These are phyloP conservation scores for Xylaria sp. DNA, from an alignment of 2,329 filamentous ascomycete species.

Conservation along the genomic window DNA sequence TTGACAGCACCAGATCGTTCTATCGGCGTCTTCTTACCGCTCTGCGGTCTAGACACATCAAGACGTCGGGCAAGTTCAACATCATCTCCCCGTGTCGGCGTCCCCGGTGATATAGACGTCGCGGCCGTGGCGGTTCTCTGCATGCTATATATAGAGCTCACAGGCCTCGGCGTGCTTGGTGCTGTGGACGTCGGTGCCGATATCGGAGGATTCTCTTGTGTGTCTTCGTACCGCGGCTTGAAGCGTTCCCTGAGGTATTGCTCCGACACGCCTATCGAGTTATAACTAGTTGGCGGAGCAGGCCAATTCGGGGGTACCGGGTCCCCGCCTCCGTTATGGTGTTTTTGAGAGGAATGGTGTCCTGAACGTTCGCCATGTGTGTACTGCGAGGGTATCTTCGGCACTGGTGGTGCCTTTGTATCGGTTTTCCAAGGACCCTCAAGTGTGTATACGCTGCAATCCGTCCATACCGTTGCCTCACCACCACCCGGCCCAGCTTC, in stretches of 20 bases:
- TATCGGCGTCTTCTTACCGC: no score
- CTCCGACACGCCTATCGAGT: slow-evolving; percentile 24
- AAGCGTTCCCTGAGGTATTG: slow-evolving; percentile 33
- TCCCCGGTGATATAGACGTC: no score
- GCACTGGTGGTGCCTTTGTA: slow-evolving; percentile 39
- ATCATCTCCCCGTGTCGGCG: no score
- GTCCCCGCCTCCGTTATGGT: neutral
- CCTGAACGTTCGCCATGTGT: neutral
- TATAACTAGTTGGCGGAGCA: slow-evolving; percentile 25
- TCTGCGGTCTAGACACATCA: no score
- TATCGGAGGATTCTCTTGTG: neutral
- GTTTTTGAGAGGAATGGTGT: neutral
- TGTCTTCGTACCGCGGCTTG: slow-evolving; percentile 27
- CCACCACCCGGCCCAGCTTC: neutral
- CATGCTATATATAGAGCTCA: slow-evolving; percentile 1
- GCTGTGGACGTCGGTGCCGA: neutral
- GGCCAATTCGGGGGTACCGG: slow-evolving; percentile 32
- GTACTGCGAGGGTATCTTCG: slow-evolving; percentile 39
- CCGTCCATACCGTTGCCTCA: slow-evolving; percentile 39
- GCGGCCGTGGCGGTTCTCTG: neutral
- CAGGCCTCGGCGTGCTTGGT: neutral
- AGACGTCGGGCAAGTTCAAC: no score
- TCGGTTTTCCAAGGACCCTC: neutral
- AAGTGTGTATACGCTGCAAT: slow-evolving; percentile 41
- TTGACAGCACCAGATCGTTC: no score